Conservation (phyloP, 2,329 filamentous ascomycete species). For the Exophiala aquamarina region DNA sequence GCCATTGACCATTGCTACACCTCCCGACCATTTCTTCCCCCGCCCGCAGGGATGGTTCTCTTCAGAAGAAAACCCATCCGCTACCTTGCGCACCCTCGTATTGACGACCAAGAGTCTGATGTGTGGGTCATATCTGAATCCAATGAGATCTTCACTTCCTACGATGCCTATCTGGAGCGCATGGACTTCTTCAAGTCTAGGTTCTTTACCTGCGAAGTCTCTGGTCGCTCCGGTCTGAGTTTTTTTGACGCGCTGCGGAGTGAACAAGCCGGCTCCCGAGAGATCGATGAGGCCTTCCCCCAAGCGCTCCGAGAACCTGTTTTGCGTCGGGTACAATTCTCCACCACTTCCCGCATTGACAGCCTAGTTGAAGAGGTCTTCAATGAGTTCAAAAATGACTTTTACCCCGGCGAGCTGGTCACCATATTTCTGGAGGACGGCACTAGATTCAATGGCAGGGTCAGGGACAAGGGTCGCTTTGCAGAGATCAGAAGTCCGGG, state of each 20-base stretch:
- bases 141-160: slow-evolving; percentile 82
- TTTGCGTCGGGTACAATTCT: slow-evolving; percentile 86
- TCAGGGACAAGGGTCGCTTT: slow-evolving; percentile 83
- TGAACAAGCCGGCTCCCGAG: slow-evolving; percentile 72
- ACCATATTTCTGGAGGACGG: slow-evolving; percentile 69
- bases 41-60: slow-evolving; percentile 65
- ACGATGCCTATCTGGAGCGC: slow-evolving; percentile 81
- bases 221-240: slow-evolving; percentile 83
- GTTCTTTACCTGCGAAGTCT: slow-evolving; percentile 93
- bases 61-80: slow-evolving; percentile 95
- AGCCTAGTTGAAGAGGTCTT: slow-evolving; percentile 53
- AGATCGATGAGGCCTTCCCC: slow-evolving; percentile 89
- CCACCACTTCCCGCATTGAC: slow-evolving; percentile 84
- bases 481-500: slow-evolving; percentile 60
- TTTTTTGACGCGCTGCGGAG: slow-evolving; percentile 92
- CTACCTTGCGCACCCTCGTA: slow-evolving; percentile 68
- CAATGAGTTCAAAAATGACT: slow-evolving; percentile 78
- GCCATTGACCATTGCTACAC: not conserved
- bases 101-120: slow-evolving; percentile 80
- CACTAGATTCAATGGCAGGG: slow-evolving; percentile 64
- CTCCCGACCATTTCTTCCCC: not conserved
- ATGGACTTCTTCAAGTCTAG: slow-evolving; percentile 44
- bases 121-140: slow-evolving; percentile 91
- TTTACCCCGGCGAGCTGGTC: slow-evolving; percentile 85
- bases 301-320: slow-evolving; percentile 89